Conservation (phyloP, 805 yeast genomes). For the Yarrowia deformans region DNA sequence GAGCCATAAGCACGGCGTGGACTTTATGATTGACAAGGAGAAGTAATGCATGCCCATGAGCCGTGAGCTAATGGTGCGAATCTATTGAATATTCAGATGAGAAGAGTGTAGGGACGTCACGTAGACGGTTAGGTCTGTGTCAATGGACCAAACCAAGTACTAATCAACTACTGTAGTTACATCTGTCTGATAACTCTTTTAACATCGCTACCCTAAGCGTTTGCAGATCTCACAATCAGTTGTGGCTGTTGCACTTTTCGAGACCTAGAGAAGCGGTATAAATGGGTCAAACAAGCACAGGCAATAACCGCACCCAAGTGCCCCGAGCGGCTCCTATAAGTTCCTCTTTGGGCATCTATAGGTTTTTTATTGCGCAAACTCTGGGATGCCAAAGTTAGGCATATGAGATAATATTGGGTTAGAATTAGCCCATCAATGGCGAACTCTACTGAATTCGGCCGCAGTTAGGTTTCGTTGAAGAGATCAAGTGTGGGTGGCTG, state of each 20-base stretch:
- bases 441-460: constrained; percentile 13
- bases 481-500: neutral
- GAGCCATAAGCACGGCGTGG: constrained; percentile 43
- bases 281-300: neutral
- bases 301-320: neutral
- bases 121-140: too few species aligned
- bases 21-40: constrained; percentile 43
- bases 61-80: constrained; percentile 3
- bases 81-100: neutral
- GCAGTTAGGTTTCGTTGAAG: neutral
- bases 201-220: too few species aligned
- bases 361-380: constrained; percentile 15
- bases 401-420: neutral
- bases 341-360: constrained; percentile 13
- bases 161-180: too few species aligned
- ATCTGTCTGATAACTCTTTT: too few species aligned
- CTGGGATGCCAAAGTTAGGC: constrained; percentile 1
- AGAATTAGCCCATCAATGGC: neutral
- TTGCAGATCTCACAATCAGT: neutral
- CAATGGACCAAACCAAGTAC: too few species aligned
- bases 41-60: constrained; percentile 26
- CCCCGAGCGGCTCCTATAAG: neutral
- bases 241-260: neutral
- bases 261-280: neutral
- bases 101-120: neutral